These are phyloP conservation scores for Xylaria scruposa DNA, from an alignment of 495 filamentous ascomycete species.

Conservation along the genomic window DNA sequence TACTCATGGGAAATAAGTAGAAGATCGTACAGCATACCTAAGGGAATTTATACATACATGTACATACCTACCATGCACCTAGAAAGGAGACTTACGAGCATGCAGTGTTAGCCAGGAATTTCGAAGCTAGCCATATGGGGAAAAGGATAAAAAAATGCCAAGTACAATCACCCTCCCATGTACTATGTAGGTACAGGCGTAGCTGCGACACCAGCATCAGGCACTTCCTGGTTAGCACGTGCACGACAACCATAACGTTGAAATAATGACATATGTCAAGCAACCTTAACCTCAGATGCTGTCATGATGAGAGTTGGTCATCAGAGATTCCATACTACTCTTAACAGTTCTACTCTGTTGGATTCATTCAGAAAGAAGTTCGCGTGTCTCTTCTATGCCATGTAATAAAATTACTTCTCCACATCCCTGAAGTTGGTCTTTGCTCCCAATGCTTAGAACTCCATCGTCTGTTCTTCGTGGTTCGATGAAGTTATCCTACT, in stretches of 20 bases:
- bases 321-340: neutral
- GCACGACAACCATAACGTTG: constrained; percentile 18
- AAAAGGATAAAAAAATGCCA: neutral
- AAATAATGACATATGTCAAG: constrained; percentile 8
- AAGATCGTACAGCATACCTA: neutral
- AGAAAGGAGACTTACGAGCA: neutral
- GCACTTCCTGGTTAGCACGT: constrained; percentile 14
- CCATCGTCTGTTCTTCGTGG: neutral
- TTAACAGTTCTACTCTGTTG: neutral
- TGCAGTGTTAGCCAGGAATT: neutral
- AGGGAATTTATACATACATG: neutral
- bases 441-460: neutral
- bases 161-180: neutral
- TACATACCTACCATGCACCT: neutral
- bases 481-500: neutral
- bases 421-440: neutral
- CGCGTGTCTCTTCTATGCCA: neutral
- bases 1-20: neutral
- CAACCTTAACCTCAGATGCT: neutral
- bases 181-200: constrained; percentile 5
- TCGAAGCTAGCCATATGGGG: constrained; percentile 9
- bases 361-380: neutral
- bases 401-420: neutral
- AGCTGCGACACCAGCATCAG: neutral
- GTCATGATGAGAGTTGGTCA: neutral